Base-by-base conservation (phyloP, 2,329 filamentous ascomycete species). In the Podosphaera fusca region DNA sequence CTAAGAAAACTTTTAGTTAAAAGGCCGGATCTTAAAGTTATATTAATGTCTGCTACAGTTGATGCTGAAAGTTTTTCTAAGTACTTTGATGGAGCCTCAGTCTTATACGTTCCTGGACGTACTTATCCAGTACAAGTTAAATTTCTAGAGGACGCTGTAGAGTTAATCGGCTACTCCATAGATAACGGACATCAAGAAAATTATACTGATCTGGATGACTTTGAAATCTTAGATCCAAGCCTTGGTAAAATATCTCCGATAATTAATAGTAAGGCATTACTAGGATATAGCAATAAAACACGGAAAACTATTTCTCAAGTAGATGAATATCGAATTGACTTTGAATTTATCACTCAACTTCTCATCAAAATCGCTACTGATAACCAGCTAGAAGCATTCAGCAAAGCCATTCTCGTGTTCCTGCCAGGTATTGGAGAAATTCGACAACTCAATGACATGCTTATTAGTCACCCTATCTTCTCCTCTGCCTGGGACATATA, bases 11-110 rank as follows among this genome's bases (percentile, higher is more conserved):
- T 98, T 3, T 77, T 95, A 71, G 68, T 77, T 35, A 78, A 79
- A 21, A 62, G 90, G 56, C 83, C 82, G 59, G 85, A 94, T 61
- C 74, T 98, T 55, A 96, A 94, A 69, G 84, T 98, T 29, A 77
- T 98, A 42, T 76, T 98, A 53, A 98, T 98, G 92, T 96, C 90
- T 62, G 92, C 92, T 9, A 98, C 92, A 0, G 87, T 98, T 6
- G 87, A 98, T 68, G 87, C 92, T 0, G 82, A 90, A 59, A 82
- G 83, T 14, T 95, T 98, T 67, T 95, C 92, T 0, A 79, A 80
- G 9, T 98, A 96, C 66, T 77, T 98, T 1, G 82, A 83, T 57
- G 81, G 82, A 3, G 90, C 90, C 0, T 90, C 90, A 0, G 81
- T 96, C 46, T 73, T 98, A 56, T 88, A 85, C 59, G 87, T 98